Evolutionary conservation across 2,329 filamentous ascomycete species (phyloP), one percentile per base, ranked within the genome.

Genomic region (Penicillium nordicum): DNA sequence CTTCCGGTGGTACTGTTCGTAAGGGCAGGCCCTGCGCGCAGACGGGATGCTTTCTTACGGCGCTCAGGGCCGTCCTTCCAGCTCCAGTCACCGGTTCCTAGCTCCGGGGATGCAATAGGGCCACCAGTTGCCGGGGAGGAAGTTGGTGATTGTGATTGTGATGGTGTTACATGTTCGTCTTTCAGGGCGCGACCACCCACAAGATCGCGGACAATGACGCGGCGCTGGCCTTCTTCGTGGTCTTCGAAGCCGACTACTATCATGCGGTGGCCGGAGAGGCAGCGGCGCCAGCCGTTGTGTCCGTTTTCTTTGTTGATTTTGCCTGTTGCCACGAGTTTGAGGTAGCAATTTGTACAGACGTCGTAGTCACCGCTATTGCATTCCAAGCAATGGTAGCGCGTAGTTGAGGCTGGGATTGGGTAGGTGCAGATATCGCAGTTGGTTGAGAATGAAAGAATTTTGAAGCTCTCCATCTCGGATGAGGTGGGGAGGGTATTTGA

Each of bases 301-400:
- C 92, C 92, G 62, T 96, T 92, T 58, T 92, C 88, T 18, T 79
- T 77, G 53, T 84, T 86, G 59, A 97, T 86, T 44, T 84, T 84
- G 9, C 83, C 82, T 0, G 81, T 81, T 2, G 79, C 74, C 1
- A 89, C 82, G 8, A 92, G 80, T 45, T 82, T 82, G 48, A 82
- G 76, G 72, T 97, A 97, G 78, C 92, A 97, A 4, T 81, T 78
- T 18, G 80, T 80, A 75, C 92, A 97, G 46, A 96, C 84, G 64
- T 97, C 90, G 72, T 94, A 96, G 71, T 95, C 89, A n/a, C 92
- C 92, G 30, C 82, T 78, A 50, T 84, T 85, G 72, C 92, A 96
- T 50, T 81, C 77, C 47, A 85, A 87, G 74, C 93, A 97, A 74
- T 97, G 93, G 64, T 88, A 92, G 14, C 92, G 83, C 6, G 83